Base-by-base conservation (phyloP, 2,329 filamentous ascomycete species). In the Fusarium tuaranense region DNA sequence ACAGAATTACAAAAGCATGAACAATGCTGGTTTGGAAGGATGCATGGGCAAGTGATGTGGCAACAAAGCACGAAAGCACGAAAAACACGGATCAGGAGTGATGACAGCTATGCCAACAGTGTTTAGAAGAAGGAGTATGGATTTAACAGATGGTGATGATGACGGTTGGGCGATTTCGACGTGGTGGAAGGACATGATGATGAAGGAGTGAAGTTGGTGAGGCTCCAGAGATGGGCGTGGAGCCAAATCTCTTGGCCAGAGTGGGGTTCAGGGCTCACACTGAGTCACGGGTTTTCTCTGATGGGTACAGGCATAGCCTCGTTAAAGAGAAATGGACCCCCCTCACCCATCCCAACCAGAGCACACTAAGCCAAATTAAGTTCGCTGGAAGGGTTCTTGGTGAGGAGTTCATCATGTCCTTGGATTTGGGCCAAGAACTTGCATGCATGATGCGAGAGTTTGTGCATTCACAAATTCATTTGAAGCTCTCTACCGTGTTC, bases 151-250 rank as follows among this genome's bases (percentile, higher is more conserved):
- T 53, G 27, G 48, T n/a, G 8, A 39, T 53, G n/a, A 34, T 27
- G 34, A 41, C 36, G 34, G 41, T 25, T 12, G 7, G 18, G 38
- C 20, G 27, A 64, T 34, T 51, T 69, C 18, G 39, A 65, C 16
- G 58, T n/a, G 48, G 46, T n/a, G 22, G 39, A 18, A 8, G 18
- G 46, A 66, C 10, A 51, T 69, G 74, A 77, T 76, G 76, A 68
- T 78, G 76, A 58, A 74, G 68, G 73, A 76, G 48, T 58, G 53
- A 71, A 67, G 65, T 73, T 71, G 68, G 44, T 68, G 64, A 65
- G 71, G 64, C 68, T 75, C 60, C n/a, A 55, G 38, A 27, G 46
- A 22, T 57, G 46, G 44, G 69, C 63, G 46, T 69, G 66, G 73
- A 58, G 71, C 64, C 65, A 68, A 67, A 60, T 65, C 62, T 58